Evolutionary conservation across 1,284 basidiomycete species (phyloP).

Genomic region (Microbotryum saponariae): DNA sequence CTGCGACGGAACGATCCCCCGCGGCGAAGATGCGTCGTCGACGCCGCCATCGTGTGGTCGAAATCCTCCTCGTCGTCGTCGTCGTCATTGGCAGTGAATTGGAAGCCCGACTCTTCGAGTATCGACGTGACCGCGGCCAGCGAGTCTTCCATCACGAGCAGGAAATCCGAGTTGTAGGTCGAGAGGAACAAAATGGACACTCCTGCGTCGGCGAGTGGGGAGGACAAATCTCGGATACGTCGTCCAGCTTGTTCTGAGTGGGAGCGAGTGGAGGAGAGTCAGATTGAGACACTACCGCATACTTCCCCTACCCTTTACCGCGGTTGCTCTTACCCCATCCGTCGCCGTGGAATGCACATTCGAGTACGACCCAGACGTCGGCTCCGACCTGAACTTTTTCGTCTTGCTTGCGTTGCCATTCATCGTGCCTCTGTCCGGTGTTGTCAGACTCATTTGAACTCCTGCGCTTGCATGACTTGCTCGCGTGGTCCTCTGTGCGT

Average conservation of each 20-base stretch:
- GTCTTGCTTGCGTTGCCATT: not conserved
- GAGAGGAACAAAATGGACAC: constrained; percentile 33
- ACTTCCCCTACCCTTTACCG: too few species aligned
- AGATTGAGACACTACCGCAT: not conserved
- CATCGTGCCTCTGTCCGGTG: not conserved
- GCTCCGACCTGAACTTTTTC: constrained; percentile 17
- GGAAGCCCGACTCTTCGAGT: constrained; percentile 12
- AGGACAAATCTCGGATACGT: constrained; percentile 28
- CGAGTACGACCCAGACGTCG: constrained; percentile 29
- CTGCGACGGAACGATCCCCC: not conserved
- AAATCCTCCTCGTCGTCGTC: constrained; percentile 4
- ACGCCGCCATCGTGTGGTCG: too few species aligned
- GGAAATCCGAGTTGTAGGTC: constrained; percentile 29
- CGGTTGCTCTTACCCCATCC: constrained; percentile 9
- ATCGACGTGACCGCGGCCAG: constrained; percentile 2
- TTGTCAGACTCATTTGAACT: not conserved
- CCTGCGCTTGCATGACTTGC: not conserved
- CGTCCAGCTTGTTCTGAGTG: constrained; percentile 22
- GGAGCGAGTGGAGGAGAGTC: not conserved
- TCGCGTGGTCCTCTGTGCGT: not conserved
- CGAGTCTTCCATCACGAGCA: constrained; percentile 15
- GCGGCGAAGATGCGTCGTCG: not conserved
- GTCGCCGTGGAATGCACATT: constrained; percentile 31
- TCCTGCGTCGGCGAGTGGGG: constrained; percentile 29
- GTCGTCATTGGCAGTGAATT: constrained; percentile 8